A percentile compares a stretch with the other conserved stretches of the same genome.
phyloP scores from a whole-genome alignment of 2,329 filamentous ascomycete species.

The Coccinonectria pachysandricola region DNA sequence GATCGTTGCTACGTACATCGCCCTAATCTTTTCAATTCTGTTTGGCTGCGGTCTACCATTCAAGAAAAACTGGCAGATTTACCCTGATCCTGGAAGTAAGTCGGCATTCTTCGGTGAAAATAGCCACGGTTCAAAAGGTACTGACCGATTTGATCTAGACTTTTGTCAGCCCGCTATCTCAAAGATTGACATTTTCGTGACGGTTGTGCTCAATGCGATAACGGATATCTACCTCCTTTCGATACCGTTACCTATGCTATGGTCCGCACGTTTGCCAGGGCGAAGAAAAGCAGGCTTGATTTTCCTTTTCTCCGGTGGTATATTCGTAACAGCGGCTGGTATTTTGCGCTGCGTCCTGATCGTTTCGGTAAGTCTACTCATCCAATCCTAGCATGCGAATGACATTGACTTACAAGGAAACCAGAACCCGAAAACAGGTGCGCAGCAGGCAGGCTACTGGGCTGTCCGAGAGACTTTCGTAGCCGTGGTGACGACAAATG shows the following conservation, averaged over 20 bases:
- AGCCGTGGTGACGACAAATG: slow-evolving; percentile 27
- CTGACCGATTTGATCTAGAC: no score
- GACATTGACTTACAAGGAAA: no score
- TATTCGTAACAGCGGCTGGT: slow-evolving; percentile 25
- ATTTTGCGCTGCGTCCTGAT: slow-evolving; percentile 24
- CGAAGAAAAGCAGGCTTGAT: slow-evolving; percentile 25
- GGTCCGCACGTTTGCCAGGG: slow-evolving; percentile 20
- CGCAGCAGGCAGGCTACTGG: slow-evolving; percentile 22
- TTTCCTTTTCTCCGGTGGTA: slow-evolving; percentile 25
- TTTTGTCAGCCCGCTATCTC: slow-evolving; percentile 37
- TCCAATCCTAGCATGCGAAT: neutral
- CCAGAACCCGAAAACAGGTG: slow-evolving; percentile 23
- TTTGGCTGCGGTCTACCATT: slow-evolving; percentile 41
- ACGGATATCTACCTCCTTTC: slow-evolving; percentile 47
- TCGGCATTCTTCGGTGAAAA: no score
- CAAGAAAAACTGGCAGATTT: slow-evolving; percentile 41
- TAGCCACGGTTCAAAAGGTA: no score
- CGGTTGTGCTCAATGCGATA: slow-evolving; percentile 36
- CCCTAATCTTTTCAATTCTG: slow-evolving; percentile 36
- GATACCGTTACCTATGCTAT: slow-evolving; percentile 42
- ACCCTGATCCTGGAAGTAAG: slow-evolving; percentile 44
- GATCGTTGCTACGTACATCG: slow-evolving; percentile 36
- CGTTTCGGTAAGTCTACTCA: slow-evolving; percentile 16
- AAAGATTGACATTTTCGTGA: slow-evolving; percentile 36
- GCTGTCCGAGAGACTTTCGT: slow-evolving; percentile 26